Evolutionary conservation across 139 green algal genomes (phyloP), one percentile per base, ranked within the genome.

Genomic region (Closterium sp.): DNA sequence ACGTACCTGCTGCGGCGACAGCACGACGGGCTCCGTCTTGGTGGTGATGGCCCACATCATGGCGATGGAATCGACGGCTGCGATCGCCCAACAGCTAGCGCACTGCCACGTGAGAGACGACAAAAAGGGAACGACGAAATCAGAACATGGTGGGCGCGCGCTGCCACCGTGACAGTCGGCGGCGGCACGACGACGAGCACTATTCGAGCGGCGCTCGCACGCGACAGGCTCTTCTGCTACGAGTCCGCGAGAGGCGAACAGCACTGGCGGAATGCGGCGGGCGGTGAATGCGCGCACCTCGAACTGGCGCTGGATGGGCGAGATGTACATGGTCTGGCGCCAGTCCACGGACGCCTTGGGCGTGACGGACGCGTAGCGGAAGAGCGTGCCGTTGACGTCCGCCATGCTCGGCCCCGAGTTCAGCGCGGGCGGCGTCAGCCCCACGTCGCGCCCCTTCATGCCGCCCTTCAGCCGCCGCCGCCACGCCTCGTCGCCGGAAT

Each of bases 81-180:
- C 97, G 91, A 99, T 98, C 6, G 97, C 97, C 97, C 97, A 99
- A 96, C 97, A 99, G 2, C 93, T 96, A 8, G 97, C 97, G 94
- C 97, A 99, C 95, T 97, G 95, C 23, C 55, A 76, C 5, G 12
- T n/a, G n/a, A n/a, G 87, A 4, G 25, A 2, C n/a, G 36, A 32
- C 30, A 10, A 87, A 12, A 16, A 35, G 84, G 10, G 25, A 34
- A 87, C 84, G 84, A 83, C 84, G 33, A 34, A 34, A 87, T 12
- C 12, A 87, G 84, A 16, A 12, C 4, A 87, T 12, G 12, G 33
- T 23, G 21, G 84, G 6, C 32, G 32, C 32, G 32, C 32, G 84
- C 28, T 28, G 28, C 28, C 28, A n/a, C 76, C 76, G 28, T 85
- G 76, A n/a, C 76, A 85, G 28, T 28, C 28, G 28, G 28, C n/a